phyloP scores from a whole-genome alignment of 306 rosid species.

The Prunus mongolica region DNA sequence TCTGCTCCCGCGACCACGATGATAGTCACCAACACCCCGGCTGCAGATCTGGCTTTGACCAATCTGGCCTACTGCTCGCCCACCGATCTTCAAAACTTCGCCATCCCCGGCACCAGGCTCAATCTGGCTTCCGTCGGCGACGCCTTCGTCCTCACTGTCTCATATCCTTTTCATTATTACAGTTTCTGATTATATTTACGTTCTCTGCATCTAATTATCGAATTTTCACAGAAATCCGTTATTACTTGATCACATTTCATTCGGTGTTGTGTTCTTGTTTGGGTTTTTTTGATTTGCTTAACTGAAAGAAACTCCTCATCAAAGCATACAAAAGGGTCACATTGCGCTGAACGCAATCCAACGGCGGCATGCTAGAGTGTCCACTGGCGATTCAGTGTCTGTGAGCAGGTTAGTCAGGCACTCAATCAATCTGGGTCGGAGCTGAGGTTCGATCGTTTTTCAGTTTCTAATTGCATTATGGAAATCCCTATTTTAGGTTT shows the following conservation, averaged over 20 bases:
- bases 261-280: background rate
- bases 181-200: background rate
- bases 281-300: conserved; percentile 43
- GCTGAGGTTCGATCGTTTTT: conserved; percentile 4
- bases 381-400: conserved; percentile 54
- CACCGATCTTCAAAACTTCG: conserved; percentile 63
- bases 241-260: background rate
- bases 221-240: background rate
- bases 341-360: conserved; percentile 85
- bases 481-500: conserved; percentile 45
- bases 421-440: background rate
- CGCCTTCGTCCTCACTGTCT: conserved; percentile 61
- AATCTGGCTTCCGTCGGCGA: conserved; percentile 59
- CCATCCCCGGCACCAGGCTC: conserved; percentile 51
- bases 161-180: conserved; percentile 56
- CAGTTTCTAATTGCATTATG: background rate
- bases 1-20: conserved; percentile 34
- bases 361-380: conserved; percentile 75
- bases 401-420: conserved; percentile 47
- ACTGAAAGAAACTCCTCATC: conserved; percentile 68
- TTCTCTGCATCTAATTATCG: background rate
- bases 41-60: conserved; percentile 60
- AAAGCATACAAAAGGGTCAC: conserved; percentile 48
- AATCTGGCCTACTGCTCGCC: conserved; percentile 73
- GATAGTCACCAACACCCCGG: conserved; percentile 68